A percentile compares a stretch with the other conserved stretches of the same genome.
These are phyloP conservation scores for Ceraceosorus guamensis DNA, from an alignment of 1,284 basidiomycete genomes.

Conservation along the genomic window DNA sequence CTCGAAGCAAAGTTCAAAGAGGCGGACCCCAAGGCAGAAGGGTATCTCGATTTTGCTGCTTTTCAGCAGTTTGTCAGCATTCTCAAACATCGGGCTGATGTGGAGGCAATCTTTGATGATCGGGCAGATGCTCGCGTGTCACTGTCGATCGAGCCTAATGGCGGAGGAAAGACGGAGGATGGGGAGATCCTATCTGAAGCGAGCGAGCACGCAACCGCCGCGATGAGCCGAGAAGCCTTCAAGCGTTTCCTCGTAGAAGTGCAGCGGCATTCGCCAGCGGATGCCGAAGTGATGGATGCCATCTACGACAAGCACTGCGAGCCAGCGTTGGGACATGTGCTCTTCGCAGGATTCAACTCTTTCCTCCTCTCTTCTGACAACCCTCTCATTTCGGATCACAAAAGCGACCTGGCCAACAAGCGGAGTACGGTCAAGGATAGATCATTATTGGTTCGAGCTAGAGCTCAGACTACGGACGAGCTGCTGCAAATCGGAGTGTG, in stretches of 20 bases:
- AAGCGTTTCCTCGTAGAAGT: constrained; percentile 29
- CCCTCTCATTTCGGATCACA: constrained; percentile 20
- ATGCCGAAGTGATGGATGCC: neutral
- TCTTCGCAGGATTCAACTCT: constrained; percentile 31
- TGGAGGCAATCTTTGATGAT: constrained; percentile 54
- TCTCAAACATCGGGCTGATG: constrained; percentile 72
- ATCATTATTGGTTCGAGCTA: too few species aligned
- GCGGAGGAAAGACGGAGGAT: neutral
- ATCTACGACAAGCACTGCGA: constrained; percentile 9
- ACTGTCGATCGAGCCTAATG: neutral
- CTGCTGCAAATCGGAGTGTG: constrained; percentile 4
- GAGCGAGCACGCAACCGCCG: neutral
- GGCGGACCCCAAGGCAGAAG: constrained; percentile 62
- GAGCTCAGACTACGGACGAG: constrained; percentile 7
- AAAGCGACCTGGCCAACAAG: too few species aligned
- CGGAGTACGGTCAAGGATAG: too few species aligned
- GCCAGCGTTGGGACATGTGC: neutral
- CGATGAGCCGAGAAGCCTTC: constrained; percentile 11
- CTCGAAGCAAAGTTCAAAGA: constrained; percentile 65
- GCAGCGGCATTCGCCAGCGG: constrained; percentile 20
- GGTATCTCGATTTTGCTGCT: constrained; percentile 70
- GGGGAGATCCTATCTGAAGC: neutral
- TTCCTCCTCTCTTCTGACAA: constrained; percentile 43
- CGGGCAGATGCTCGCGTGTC: too few species aligned
- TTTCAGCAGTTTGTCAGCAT: constrained; percentile 80